These are phyloP conservation scores for Populus alba DNA, from an alignment of 345 rosid species.

Conservation along the genomic window DNA sequence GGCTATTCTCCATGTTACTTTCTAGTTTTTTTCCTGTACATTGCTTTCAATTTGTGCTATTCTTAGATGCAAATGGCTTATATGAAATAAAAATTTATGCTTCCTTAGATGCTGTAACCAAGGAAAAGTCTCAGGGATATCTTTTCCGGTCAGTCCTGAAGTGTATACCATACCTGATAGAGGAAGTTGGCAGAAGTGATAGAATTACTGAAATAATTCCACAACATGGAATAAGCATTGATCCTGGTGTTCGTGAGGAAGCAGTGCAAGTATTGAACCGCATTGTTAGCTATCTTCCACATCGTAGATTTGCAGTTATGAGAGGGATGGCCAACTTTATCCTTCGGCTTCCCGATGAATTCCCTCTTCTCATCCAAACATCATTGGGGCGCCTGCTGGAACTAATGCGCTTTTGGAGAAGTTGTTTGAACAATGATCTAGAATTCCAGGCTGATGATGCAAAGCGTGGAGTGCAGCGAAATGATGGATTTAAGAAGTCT, in stretches of 20 bases:
- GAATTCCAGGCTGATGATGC: conserved; percentile 47
- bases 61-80: conserved; percentile 16
- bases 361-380: conserved; percentile 95
- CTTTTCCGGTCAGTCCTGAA: conserved; percentile 89
- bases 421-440: conserved; percentile 74
- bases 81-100: conserved; percentile 17
- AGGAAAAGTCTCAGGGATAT: conserved; percentile 95
- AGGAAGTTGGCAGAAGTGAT: conserved; percentile 97
- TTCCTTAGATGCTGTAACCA: conserved; percentile 81
- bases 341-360: conserved; percentile 90
- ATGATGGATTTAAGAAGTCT: conserved; percentile 63
- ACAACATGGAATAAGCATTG: conserved; percentile 96
- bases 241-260: conserved; percentile 99
- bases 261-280: conserved; percentile 95
- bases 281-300: conserved; percentile 82
- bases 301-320: conserved; percentile 96
- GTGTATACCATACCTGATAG: conserved; percentile 93
- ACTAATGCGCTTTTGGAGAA: conserved; percentile 99
- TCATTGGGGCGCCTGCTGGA: conserved; percentile 89
- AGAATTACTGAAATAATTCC: conserved; percentile 98
- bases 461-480: conserved; percentile 46
- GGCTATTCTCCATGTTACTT: too few relatives aligned
- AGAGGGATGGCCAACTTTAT: conserved; percentile 97
- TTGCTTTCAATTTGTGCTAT: not conserved
- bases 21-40: not conserved